Base-by-base conservation (phyloP, 345 rosid genomes). In the Gossypium longicalyx region DNA sequence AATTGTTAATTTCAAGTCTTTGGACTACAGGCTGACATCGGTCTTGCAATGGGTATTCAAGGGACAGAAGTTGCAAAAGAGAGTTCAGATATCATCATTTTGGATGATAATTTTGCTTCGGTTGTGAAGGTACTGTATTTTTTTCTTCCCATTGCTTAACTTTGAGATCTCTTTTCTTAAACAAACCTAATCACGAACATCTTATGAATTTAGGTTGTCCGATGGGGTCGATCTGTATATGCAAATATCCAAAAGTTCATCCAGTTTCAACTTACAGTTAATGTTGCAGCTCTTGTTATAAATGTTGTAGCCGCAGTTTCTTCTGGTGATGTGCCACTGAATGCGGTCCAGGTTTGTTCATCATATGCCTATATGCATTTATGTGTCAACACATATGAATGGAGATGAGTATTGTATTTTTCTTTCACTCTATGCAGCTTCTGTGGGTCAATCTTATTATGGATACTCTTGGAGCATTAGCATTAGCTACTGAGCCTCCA, bases 1-100 rank as follows among this genome's bases (percentile, higher is more conserved):
- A 25, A 17, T 43, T 43, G 47, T 29, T 34, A 74, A 22, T 67
- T 48, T 56, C 45, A 25, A 34, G 20, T 10, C 66, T 76, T 66
- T 79, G 74, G 65, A 60, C 59, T 73, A 68, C 91, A 96, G 99
- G 99, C 99, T 13, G 98, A 95, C 80, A 90, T 95, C 72, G 99
- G 99, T 79, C 97, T 95, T 71, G 80, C 99, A 48, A 95, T 95
- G 99, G 99, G 99, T 76, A 95, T 95, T 74, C 89, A 86, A 85
- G 99, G 99, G 71, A 95, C 99, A 2, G 99, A 95, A 85, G 99
- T 95, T 61, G 99, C 99, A 2, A 95, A 95, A 75, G 99, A 95
- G 85, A 95, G 89, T 84, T 95, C 99, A 1, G 99, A 95, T 78
- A 93, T 95, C 74, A 93, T 95, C 77, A 95, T 95, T 47, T 76